Conservation (phyloP, 2,329 filamentous ascomycete genomes). For the Aspergillus jensenii region DNA sequence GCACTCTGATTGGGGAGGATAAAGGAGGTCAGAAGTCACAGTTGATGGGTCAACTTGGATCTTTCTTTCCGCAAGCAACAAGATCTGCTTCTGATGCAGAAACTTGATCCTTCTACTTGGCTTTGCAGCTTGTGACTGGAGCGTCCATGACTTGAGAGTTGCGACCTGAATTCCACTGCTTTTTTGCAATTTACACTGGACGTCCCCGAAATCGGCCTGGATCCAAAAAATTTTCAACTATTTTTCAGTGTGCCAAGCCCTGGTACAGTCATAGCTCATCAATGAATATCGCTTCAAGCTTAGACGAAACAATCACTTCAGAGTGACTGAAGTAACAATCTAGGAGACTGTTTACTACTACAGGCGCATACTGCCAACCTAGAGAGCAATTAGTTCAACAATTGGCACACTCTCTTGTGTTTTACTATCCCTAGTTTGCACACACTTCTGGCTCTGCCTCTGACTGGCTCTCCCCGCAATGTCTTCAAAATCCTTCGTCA, state of each 20-base stretch:
- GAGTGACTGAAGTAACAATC: neutral
- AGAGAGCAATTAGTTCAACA: neutral
- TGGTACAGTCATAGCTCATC: constrained; percentile 12
- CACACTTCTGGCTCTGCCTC: neutral
- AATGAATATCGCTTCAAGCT: neutral
- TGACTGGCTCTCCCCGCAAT: constrained; percentile 10
- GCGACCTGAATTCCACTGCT: too few species aligned
- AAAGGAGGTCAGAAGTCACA: neutral
- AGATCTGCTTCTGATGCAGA: neutral
- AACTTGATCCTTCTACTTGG: neutral
- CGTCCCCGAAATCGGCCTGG: constrained; percentile 17
- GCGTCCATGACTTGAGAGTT: too few species aligned
- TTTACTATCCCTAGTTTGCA: neutral
- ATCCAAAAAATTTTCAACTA: constrained; percentile 1
- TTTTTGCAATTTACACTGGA: neutral
- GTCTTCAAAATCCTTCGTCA: constrained; percentile 56
- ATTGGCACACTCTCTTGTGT: neutral
- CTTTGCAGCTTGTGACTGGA: neutral
- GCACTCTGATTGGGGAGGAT: neutral
- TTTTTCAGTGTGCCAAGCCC: constrained; percentile 13
- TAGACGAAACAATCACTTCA: neutral
- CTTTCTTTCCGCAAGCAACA: neutral
- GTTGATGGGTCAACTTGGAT: neutral
- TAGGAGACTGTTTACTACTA: neutral
- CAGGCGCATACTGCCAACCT: neutral